phyloP scores from a whole-genome alignment of 2,329 filamentous ascomycete species.

The Trichophyton simii region DNA sequence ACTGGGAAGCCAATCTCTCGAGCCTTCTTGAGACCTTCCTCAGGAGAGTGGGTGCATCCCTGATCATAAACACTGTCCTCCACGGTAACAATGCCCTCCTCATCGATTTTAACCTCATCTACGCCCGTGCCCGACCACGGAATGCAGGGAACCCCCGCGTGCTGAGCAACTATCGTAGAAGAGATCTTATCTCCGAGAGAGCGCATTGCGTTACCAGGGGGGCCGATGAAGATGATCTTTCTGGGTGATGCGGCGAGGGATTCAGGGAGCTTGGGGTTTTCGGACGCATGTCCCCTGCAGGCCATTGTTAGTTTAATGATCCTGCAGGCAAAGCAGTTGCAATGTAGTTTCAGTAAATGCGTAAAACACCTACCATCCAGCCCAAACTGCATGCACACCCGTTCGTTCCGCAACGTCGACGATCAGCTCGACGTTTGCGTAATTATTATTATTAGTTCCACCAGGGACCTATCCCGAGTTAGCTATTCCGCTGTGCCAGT shows the following conservation, averaged over 20 bases:
- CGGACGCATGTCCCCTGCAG: constrained; percentile 82
- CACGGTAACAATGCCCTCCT: constrained; percentile 82
- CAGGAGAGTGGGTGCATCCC: constrained; percentile 78
- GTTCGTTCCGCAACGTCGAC: constrained; percentile 97
- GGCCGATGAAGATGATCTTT: constrained; percentile 98
- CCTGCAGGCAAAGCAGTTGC: constrained; percentile 7
- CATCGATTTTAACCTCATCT: constrained; percentile 63
- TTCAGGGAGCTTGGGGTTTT: constrained; percentile 96
- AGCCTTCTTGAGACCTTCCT: constrained; percentile 80
- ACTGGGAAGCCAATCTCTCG: constrained; percentile 91
- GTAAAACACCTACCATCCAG: constrained; percentile 63
- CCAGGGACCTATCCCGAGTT: constrained; percentile 56
- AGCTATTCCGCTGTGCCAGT: constrained; percentile 1
- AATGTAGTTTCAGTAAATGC: not conserved
- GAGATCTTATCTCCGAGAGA: constrained; percentile 99
- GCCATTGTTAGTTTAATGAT: constrained; percentile 8
- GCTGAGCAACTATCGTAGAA: constrained; percentile 96
- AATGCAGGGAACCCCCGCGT: constrained; percentile 90
- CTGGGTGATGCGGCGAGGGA: constrained; percentile 90
- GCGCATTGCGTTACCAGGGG: constrained; percentile 94
- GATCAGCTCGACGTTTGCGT: constrained; percentile 98
- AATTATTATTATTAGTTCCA: constrained; percentile 99
- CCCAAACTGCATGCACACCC: constrained; percentile 97
- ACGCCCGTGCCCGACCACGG: constrained; percentile 98
- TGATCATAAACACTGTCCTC: constrained; percentile 72